These are phyloP conservation scores for Marasmius sp. DNA, from an alignment of 1,284 basidiomycete genomes.

Conservation along the genomic window DNA sequence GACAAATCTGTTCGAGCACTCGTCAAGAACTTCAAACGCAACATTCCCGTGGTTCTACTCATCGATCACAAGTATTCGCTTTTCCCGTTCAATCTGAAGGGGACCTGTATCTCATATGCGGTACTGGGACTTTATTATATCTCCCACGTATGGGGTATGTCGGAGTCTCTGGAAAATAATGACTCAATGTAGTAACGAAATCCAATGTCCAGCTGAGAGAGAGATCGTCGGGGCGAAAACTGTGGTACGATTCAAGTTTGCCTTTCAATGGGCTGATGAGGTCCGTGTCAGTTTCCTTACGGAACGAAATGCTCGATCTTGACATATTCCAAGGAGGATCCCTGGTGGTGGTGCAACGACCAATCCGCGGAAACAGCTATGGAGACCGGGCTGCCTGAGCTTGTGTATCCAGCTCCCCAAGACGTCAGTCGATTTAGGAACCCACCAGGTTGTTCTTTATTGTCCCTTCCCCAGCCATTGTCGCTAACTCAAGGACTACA, in stretches of 20 bases:
- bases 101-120: constrained; percentile 57
- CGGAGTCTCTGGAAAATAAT: not conserved
- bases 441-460: constrained; percentile 7
- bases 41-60: constrained; percentile 61
- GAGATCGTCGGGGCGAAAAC: constrained; percentile 37
- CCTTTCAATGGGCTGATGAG: constrained; percentile 73
- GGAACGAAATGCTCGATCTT: not conserved
- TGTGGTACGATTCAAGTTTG: constrained; percentile 74
- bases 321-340: constrained; percentile 30
- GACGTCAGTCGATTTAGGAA: not conserved
- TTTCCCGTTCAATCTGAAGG: constrained; percentile 67
- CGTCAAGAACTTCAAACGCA: constrained; percentile 48
- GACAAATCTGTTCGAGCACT: constrained; percentile 72
- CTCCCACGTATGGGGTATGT: constrained; percentile 69
- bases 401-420: not conserved
- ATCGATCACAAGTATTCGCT: constrained; percentile 69
- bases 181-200: constrained; percentile 31
- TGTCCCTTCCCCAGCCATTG: not conserved
- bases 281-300: constrained; percentile 22
- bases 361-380: not conserved
- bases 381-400: not conserved
- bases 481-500: not conserved
- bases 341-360: constrained; percentile 48
- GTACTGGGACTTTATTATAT: constrained; percentile 75
- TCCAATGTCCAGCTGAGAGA: constrained; percentile 57